Evolutionary conservation across 2,329 filamentous ascomycete species (phyloP).

Genomic region (Neonectria punicea): DNA sequence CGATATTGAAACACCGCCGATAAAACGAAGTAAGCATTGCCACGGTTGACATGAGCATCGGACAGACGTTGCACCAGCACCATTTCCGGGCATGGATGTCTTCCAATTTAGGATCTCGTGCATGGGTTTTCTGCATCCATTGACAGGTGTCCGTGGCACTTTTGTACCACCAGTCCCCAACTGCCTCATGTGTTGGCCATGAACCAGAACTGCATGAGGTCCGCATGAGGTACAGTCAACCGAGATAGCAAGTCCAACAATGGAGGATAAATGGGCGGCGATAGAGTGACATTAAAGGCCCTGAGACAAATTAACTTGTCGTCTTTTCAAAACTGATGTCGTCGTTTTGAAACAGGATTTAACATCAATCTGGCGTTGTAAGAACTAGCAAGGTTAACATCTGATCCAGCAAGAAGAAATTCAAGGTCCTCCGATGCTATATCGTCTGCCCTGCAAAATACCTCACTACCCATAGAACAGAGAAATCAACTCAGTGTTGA

Average conservation of each 20-base stretch:
- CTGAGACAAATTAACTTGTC: too few relatives aligned
- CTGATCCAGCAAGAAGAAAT: too few relatives aligned
- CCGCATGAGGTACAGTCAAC: background rate
- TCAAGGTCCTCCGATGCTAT: too few relatives aligned
- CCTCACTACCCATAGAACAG: background rate
- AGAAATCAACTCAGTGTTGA: background rate
- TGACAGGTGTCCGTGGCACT: background rate
- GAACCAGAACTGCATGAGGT: too few relatives aligned
- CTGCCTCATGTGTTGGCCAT: background rate
- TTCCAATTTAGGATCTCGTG: background rate
- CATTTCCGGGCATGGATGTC: too few relatives aligned
- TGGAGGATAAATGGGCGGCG: too few relatives aligned
- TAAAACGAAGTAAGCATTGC: background rate
- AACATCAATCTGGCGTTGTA: too few relatives aligned
- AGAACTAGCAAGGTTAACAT: too few relatives aligned
- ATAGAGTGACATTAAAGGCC: background rate
- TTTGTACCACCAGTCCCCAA: background rate
- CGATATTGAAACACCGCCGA: background rate
- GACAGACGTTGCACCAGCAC: background rate
- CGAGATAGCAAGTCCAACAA: background rate
- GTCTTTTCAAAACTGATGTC: too few relatives aligned
- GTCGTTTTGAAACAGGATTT: too few relatives aligned
- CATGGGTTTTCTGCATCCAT: background rate
- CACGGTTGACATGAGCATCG: background rate
- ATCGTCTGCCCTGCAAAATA: too few relatives aligned